phyloP scores from a whole-genome alignment of 164 flowering plant genomes.

The Aristolochia fimbriata region DNA sequence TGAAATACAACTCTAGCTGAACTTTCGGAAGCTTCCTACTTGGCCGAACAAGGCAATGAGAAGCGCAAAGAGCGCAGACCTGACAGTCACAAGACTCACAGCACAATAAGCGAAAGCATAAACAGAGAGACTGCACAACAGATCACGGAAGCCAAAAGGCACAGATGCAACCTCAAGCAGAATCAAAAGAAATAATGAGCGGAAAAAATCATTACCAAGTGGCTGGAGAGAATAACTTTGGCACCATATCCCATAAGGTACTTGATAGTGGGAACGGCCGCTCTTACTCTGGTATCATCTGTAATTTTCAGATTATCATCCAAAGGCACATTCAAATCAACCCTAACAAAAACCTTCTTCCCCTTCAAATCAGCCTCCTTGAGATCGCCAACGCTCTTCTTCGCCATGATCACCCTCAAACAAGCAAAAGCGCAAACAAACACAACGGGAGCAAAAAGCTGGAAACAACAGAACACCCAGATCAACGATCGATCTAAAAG shows the following conservation, averaged over 20 bases:
- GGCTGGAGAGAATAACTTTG: constrained; percentile 44
- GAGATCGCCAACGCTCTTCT: constrained; percentile 53
- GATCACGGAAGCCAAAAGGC: not conserved
- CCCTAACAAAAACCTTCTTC: constrained; percentile 63
- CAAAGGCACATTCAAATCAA: constrained; percentile 67
- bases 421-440: not conserved
- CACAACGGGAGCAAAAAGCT: no score
- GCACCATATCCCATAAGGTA: constrained; percentile 46
- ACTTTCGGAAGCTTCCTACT: no score
- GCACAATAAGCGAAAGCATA: not conserved
- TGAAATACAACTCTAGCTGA: no score
- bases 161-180: not conserved
- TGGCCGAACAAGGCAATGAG: no score
- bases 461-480: no score
- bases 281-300: constrained; percentile 61
- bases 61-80: not conserved
- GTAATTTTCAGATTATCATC: constrained; percentile 58
- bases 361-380: constrained; percentile 60
- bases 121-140: not conserved
- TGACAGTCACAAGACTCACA: not conserved
- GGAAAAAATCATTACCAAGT: constrained; percentile 27
- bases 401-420: constrained; percentile 26
- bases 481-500: no score
- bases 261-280: constrained; percentile 70
- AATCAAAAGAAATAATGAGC: not conserved